Percentiles rank a stretch among this genome's conserved stretches.
Conservation (phyloP, 805 yeast species). For the Schwanniomyces polymorphus region DNA sequence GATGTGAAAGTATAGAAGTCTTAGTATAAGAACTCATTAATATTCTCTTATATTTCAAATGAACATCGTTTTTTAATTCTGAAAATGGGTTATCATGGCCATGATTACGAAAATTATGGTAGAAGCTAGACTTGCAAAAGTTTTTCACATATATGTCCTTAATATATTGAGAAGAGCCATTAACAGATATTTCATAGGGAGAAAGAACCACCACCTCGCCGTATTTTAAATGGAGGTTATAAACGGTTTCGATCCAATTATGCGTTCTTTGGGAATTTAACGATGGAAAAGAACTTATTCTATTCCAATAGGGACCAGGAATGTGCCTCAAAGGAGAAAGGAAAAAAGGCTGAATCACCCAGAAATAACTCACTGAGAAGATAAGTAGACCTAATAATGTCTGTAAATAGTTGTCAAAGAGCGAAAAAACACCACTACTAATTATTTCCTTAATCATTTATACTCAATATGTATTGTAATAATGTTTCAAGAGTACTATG, state of each 20-base stretch:
- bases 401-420: neutral
- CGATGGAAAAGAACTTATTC: constrained; percentile 39
- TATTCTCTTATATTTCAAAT: constrained; percentile 35
- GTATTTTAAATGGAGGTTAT: constrained; percentile 50
- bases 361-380: constrained; percentile 18
- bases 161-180: constrained; percentile 47
- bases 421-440: neutral
- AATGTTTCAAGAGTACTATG: neutral
- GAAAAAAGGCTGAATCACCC: constrained; percentile 45
- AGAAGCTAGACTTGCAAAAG: constrained; percentile 57
- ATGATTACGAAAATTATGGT: constrained; percentile 58
- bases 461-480: neutral
- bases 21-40: constrained; percentile 33
- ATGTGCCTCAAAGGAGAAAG: constrained; percentile 48
- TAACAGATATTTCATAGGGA: constrained; percentile 61
- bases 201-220: constrained; percentile 64
- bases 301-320: constrained; percentile 60
- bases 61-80: constrained; percentile 46
- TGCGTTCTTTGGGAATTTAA: constrained; percentile 45
- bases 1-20: constrained; percentile 27
- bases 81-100: constrained; percentile 59
- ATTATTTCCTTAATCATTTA: neutral
- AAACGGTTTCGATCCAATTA: constrained; percentile 39
- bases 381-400: too few relatives aligned
- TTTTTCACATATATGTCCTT: constrained; percentile 57